Base-by-base conservation (phyloP, 1,284 basidiomycete species). In the Agaricales sp. region DNA sequence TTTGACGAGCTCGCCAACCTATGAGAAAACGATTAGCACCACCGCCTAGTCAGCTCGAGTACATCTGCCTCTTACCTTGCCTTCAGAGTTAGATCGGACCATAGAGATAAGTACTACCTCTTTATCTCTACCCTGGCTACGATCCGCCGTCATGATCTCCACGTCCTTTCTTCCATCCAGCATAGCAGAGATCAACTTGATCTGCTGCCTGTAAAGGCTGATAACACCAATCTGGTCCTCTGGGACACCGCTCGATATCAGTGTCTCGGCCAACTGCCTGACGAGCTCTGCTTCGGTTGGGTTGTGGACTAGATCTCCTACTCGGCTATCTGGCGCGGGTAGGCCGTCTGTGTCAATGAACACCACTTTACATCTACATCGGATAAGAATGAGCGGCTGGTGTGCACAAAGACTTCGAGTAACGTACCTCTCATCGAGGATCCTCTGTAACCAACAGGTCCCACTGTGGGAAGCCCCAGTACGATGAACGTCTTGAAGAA, bases 61-160 rank as follows among this genome's bases (percentile, higher is more conserved):
- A n/a, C n/a, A n/a, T n/a, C n/a, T n/a, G n/a, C n/a, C n/a, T n/a
- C 82, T 59, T 57, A 91, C 90, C 63, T 78, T 70, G 3, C 82
- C 82, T 0, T 68, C 65, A 45, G 82, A 78, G 59, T 97, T 96
- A 1, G 88, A 91, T 46, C 92, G 74, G 3, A 97, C 93, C 67
- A 98, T 82, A 6, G 90, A 94, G 50, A 99, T 87, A 55, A 99
- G 73, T 53, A 99, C 84, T 58, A 89, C 92, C 46, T 93, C 90
- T 65, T 99, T 99, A 67, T 99, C 96, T 43, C 96, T 73, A 0
- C 96, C 96, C 66, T 99, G 95, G 63, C 88, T 92, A 50, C 84
- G 86, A 67, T 99, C 96, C 2, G 94, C 95, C 0, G 95, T 99
- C 50, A 98, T 69, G 48, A 96, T 80, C 63, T 99, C 96, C 21